These are phyloP conservation scores for Aspergillus haitiensis DNA, from an alignment of 495 filamentous ascomycete species.

Conservation along the genomic window DNA sequence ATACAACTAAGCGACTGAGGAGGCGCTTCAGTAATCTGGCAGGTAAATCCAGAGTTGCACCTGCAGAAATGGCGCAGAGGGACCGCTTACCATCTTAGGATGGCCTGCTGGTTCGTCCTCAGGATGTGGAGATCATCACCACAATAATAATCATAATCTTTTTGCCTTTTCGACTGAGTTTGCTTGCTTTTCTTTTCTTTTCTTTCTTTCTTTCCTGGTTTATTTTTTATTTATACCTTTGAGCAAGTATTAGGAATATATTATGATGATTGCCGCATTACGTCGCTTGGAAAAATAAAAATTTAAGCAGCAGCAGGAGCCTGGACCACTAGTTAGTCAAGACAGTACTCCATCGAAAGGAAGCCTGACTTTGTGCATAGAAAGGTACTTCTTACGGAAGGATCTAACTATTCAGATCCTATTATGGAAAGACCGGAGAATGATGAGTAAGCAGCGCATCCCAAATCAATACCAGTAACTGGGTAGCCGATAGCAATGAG, in stretches of 20 bases:
- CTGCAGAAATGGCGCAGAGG: constrained; percentile 31
- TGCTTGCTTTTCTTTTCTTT: not conserved
- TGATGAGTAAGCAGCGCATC: not conserved
- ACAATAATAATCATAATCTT: constrained; percentile 8
- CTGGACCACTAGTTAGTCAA: not conserved
- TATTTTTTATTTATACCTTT: not conserved
- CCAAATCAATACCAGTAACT: not conserved
- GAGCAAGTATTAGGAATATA: too few species aligned
- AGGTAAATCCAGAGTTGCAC: constrained; percentile 24
- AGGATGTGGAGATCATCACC: constrained; percentile 1
- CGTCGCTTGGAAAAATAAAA: too few species aligned
- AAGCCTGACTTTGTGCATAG: not conserved
- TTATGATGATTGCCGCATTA: too few species aligned
- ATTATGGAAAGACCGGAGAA: not conserved
- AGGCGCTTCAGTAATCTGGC: constrained; percentile 7
- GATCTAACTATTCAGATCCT: not conserved
- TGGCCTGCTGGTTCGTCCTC: not conserved
- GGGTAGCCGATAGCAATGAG: not conserved
- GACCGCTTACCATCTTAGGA: constrained; percentile 2
- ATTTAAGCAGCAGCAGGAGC: not conserved
- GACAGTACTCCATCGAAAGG: not conserved
- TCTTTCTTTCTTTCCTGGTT: not conserved
- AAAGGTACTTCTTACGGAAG: not conserved
- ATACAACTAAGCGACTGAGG: not conserved
- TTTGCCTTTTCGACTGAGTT: not conserved